phyloP scores from a whole-genome alignment of 352 stramenopile genomes.

The Pythium pectinolyticum region DNA sequence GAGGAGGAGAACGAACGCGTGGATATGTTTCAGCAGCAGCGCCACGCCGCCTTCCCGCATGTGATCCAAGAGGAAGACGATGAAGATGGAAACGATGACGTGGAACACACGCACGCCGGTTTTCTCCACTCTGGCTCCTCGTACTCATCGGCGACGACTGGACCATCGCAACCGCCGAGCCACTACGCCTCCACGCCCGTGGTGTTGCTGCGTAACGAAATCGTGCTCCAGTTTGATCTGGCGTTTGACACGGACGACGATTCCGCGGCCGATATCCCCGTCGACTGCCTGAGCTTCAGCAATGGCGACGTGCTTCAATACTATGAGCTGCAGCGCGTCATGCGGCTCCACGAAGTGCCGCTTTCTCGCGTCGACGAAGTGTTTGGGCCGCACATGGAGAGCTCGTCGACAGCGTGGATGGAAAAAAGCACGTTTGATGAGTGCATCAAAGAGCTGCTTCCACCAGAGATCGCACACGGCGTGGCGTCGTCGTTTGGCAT shows the following conservation, averaged over 20 bases:
- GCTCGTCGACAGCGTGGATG: slow-evolving; percentile 49
- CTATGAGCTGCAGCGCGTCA: slow-evolving; percentile 71
- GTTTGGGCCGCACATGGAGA: slow-evolving; percentile 74
- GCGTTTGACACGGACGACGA: slow-evolving; percentile 67
- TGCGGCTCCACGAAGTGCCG: slow-evolving; percentile 70
- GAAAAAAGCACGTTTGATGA: slow-evolving; percentile 81
- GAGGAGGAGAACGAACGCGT: too few species aligned
- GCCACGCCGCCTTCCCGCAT: too few species aligned
- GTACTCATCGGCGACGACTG: slow-evolving; percentile 62
- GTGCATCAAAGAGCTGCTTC: slow-evolving; percentile 66
- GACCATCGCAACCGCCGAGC: slow-evolving; percentile 46
- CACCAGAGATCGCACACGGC: slow-evolving; percentile 45
- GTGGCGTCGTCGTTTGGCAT: slow-evolving; percentile 66
- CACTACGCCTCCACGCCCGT: slow-evolving; percentile 62
- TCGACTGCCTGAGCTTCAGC: slow-evolving; percentile 74
- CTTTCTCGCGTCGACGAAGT: slow-evolving; percentile 67
- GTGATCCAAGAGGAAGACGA: too few species aligned
- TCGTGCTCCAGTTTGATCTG: slow-evolving; percentile 83
- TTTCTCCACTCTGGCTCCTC: slow-evolving; percentile 37
- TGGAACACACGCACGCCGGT: too few species aligned
- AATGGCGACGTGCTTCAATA: slow-evolving; percentile 87
- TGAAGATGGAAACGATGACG: slow-evolving; percentile 9
- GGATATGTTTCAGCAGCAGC: too few species aligned
- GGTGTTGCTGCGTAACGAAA: slow-evolving; percentile 80
- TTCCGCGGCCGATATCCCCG: slow-evolving; percentile 56